Evolutionary conservation across 768 basidiomycete genomes (phyloP).

Genomic region (Dacryopinax primogenitus): DNA sequence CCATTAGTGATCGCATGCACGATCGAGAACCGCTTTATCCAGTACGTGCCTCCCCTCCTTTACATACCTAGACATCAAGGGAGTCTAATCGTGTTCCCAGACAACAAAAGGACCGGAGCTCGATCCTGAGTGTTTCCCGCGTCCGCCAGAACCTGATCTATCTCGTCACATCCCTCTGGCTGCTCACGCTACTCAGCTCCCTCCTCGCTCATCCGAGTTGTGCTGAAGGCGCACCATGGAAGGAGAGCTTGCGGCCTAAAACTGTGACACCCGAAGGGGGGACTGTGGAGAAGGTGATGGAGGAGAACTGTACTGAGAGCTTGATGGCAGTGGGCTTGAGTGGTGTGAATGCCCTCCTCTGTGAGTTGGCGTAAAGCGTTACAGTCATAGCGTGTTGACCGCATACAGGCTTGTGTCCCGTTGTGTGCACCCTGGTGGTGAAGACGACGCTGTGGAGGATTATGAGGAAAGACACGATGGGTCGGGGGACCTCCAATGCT

Average conservation of each 20-base stretch:
- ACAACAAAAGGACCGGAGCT: not conserved
- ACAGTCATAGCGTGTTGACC: not conserved
- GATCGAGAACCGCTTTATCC: not conserved
- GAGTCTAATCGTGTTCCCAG: not conserved
- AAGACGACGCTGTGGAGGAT: not conserved
- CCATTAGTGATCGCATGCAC: not conserved
- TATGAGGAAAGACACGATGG: too few relatives aligned
- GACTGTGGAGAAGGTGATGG: not conserved
- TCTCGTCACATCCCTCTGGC: not conserved
- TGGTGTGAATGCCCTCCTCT: not conserved
- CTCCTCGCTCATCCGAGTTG: not conserved
- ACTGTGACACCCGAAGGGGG: not conserved
- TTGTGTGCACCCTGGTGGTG: not conserved
- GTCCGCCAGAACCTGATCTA: not conserved
- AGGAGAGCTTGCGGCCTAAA: not conserved
- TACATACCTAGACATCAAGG: not conserved
- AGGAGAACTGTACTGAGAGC: not conserved
- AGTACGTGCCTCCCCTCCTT: not conserved
- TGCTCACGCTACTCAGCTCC: not conserved
- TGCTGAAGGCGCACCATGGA: not conserved
- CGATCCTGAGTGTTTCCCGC: not conserved
- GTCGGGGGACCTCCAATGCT: too few relatives aligned
- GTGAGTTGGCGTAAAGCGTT: not conserved
- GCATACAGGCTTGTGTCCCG: not conserved
- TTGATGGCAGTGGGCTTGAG: not conserved